These are phyloP conservation scores for Lagenidium giganteum DNA, from an alignment of 352 stramenopile genomes.

Conservation along the genomic window DNA sequence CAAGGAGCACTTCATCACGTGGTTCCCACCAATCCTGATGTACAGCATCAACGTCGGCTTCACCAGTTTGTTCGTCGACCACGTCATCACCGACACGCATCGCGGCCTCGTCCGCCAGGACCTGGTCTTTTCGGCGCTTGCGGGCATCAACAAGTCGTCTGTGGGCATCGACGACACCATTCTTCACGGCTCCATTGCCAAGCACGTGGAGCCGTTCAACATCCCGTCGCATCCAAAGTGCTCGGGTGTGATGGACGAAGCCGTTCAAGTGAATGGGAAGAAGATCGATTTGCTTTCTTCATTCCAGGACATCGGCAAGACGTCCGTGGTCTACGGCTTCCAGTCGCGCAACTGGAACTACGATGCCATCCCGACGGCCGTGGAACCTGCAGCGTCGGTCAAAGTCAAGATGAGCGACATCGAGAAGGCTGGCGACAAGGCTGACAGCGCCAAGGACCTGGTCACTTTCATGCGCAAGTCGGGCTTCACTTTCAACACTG, in stretches of 20 bases:
- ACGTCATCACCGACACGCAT: constrained; percentile 21
- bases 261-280: too few species aligned
- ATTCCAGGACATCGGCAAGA: constrained; percentile 26
- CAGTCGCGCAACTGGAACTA: constrained; percentile 31
- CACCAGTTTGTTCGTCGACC: constrained; percentile 29
- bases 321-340: constrained; percentile 33
- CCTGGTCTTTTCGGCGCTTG: constrained; percentile 16
- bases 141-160: not conserved
- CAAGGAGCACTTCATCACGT: constrained; percentile 22
- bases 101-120: constrained; percentile 28
- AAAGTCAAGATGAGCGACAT: constrained; percentile 13
- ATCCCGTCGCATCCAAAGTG: too few species aligned
- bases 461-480: constrained; percentile 11
- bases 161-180: not conserved
- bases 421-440: not conserved
- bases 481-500: constrained; percentile 16
- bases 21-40: constrained; percentile 26
- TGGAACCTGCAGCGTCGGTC: constrained; percentile 8
- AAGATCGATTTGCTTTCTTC: constrained; percentile 21
- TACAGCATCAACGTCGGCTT: constrained; percentile 36
- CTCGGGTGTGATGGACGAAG: too few species aligned
- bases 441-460: constrained; percentile 1
- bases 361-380: constrained; percentile 21
- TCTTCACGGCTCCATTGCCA: constrained; percentile 24
- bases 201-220: too few species aligned